Base-by-base conservation (phyloP, 2,329 filamentous ascomycete genomes). In the Colletotrichum chrysophilum region DNA sequence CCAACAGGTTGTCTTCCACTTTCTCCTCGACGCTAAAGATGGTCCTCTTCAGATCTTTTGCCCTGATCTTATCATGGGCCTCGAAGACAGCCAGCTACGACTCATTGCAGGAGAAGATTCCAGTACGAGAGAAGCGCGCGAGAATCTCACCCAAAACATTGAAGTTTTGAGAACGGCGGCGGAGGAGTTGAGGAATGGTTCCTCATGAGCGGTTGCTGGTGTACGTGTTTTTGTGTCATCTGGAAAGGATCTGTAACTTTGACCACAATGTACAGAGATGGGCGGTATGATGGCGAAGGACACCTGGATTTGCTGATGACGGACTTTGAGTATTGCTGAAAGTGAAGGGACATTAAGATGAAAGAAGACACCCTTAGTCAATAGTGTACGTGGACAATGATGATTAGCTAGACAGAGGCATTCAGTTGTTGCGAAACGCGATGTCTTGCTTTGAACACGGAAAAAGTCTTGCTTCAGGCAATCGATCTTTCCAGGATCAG, bases 31-130 rank as follows among this genome's bases (percentile, higher is more conserved):
- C 2, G 87, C 89, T 0, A 79, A 86, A 0, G 77, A 85, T 0
- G 89, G 89, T 7, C 92, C 92, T 0, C 82, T 93, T 3, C 85
- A 82, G 12, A 82, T 91, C 0, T 88, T 94, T 58, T 88, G 85
- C 0, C 85, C 90, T 0, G 80, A 86, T 0, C 89, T 89, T 55
- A 86, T 94, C 0, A 82, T 88, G 21, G 76, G 79, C 0, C 82
- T 94, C 69, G 85, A 83, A 0, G 78, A 84, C 0, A 85, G 87
- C 0, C 83, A 92, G 79, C 83, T 94, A 1, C 85, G 88, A 16
- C 80, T 84, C 16, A 90, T 94, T 76, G 91, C 91, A 0, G 91
- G 90, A 0, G 92, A 94, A 79, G 89, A 91, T 26, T 30, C 58
- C 28, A 34, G 32, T n/a, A 34, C 58, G 4, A 21, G 58, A 10